phyloP scores from a whole-genome alignment of 208 protist species.

The Angomonas ambiguus region DNA sequence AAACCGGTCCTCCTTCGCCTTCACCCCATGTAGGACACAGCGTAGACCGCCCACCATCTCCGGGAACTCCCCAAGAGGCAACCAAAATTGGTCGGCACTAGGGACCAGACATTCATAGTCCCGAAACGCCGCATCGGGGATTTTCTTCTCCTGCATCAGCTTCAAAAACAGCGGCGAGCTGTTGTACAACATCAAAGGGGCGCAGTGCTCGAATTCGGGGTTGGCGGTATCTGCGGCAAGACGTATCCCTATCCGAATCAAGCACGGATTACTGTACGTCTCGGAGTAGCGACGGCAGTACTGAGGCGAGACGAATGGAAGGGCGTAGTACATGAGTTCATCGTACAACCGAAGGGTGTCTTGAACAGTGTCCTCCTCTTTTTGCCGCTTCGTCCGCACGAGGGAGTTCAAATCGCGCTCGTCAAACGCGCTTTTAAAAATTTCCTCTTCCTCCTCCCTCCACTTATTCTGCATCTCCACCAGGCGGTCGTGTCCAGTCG shows the following conservation, averaged over 20 bases:
- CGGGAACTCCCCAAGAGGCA: slow-evolving; percentile 71
- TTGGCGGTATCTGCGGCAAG: slow-evolving; percentile 19
- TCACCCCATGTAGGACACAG: slow-evolving; percentile 66
- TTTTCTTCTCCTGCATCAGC: slow-evolving; percentile 55
- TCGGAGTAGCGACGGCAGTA: slow-evolving; percentile 76
- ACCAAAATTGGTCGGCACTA: slow-evolving; percentile 74
- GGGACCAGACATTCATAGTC: slow-evolving; percentile 64
- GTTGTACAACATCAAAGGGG: slow-evolving; percentile 37
- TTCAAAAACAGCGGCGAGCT: slow-evolving; percentile 63
- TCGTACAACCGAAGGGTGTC: slow-evolving; percentile 66
- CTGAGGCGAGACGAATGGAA: slow-evolving; percentile 80
- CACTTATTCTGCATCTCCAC: slow-evolving; percentile 33
- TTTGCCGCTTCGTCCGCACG: slow-evolving; percentile 56
- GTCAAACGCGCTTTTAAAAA: slow-evolving; percentile 39
- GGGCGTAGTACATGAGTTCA: slow-evolving; percentile 52
- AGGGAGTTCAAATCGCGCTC: slow-evolving; percentile 43
- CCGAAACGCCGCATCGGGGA: slow-evolving; percentile 42
- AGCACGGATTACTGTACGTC: slow-evolving; percentile 82
- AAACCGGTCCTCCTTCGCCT: slow-evolving; percentile 64
- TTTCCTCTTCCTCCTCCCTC: slow-evolving; percentile 53
- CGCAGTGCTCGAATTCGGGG: neutral
- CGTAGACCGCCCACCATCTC: slow-evolving; percentile 82
- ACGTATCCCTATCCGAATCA: slow-evolving; percentile 71
- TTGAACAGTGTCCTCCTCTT: slow-evolving; percentile 62
- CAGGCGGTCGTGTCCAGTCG: slow-evolving; percentile 37